Percentiles rank a stretch among this genome's conserved stretches.
Evolutionary conservation across 495 filamentous ascomycete genomes (phyloP).

Genomic region (Xeromyces bisporus): DNA sequence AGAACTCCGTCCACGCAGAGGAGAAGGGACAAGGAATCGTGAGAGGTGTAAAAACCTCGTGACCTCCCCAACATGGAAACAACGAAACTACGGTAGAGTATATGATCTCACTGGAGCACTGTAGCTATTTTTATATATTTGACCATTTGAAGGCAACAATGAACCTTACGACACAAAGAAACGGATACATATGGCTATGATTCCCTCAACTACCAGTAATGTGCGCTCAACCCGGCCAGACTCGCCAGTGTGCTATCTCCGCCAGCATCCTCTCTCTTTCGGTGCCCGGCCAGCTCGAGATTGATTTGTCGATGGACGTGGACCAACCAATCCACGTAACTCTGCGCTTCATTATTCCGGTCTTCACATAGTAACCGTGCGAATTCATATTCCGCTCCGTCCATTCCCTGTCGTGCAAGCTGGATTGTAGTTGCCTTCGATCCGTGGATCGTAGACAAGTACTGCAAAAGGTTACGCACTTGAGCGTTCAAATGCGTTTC

Average conservation of each 20-base stretch:
- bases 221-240: conserved; percentile 52
- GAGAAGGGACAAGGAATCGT: no score
- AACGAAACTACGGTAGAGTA: no score
- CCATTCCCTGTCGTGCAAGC: conserved; percentile 78
- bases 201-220: conserved; percentile 66
- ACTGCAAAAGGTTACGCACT: conserved; percentile 83
- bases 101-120: no score
- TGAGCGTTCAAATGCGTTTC: conserved; percentile 91
- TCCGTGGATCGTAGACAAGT: conserved; percentile 62
- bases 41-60: no score
- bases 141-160: no score
- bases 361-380: conserved; percentile 82
- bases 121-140: no score
- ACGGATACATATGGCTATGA: no score
- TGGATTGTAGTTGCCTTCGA: conserved; percentile 81
- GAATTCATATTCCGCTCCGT: conserved; percentile 95
- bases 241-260: conserved; percentile 36
- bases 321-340: conserved; percentile 97
- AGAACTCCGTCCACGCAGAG: no score
- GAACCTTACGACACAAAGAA: no score
- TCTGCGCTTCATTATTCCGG: conserved; percentile 91
- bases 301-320: conserved; percentile 86
- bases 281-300: conserved; percentile 65
- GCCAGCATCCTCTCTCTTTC: conserved; percentile 51
- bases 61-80: no score